Evolutionary conservation across 2,329 filamentous ascomycete genomes (phyloP).

Genomic region (Alternaria burnsii): DNA sequence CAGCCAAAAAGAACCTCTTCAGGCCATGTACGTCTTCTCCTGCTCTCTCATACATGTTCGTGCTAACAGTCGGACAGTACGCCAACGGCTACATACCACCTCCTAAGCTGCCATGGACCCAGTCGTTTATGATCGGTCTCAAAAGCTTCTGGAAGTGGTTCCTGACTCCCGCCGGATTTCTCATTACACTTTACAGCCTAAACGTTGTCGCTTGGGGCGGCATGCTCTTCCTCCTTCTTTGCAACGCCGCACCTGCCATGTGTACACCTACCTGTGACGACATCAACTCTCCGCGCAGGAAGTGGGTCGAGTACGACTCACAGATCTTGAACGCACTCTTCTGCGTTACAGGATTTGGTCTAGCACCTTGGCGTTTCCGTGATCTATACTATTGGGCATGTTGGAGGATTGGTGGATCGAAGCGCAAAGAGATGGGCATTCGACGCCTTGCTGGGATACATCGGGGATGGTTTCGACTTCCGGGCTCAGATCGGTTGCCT

Average conservation of each 20-base stretch:
- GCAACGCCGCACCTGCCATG: constrained; percentile 77
- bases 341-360: constrained; percentile 84
- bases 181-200: constrained; percentile 79
- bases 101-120: constrained; percentile 61
- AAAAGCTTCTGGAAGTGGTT: constrained; percentile 76
- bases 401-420: constrained; percentile 65
- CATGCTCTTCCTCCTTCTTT: constrained; percentile 87
- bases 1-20: constrained; percentile 23
- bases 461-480: constrained; percentile 76
- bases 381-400: constrained; percentile 77
- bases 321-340: constrained; percentile 86
- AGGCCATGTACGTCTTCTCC: constrained; percentile 27
- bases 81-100: constrained; percentile 55
- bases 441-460: constrained; percentile 78
- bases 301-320: constrained; percentile 86
- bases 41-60: background rate
- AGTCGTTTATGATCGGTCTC: constrained; percentile 66
- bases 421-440: constrained; percentile 59
- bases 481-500: constrained; percentile 67
- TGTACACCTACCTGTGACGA: constrained; percentile 75
- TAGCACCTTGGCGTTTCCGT: constrained; percentile 84
- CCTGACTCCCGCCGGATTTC: constrained; percentile 76
- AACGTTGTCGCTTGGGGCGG: constrained; percentile 90
- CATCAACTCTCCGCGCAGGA: constrained; percentile 77
- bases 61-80: constrained; percentile 31